Conservation (phyloP, 1,284 basidiomycete species). For the Malassezia yamatoensis region DNA sequence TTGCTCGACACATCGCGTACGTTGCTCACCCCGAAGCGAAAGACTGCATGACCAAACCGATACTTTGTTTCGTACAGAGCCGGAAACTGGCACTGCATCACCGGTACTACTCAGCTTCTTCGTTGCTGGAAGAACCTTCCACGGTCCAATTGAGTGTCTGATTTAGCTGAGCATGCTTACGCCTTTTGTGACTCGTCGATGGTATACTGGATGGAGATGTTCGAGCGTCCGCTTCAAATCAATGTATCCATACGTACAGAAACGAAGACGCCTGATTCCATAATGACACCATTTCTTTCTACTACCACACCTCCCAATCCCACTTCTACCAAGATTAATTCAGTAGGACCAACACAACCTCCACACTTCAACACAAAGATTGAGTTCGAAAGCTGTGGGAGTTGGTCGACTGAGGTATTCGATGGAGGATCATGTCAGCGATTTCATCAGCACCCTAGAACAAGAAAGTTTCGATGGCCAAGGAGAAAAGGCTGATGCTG, state of each 20-base stretch:
- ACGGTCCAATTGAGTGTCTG: slow-evolving; percentile 30
- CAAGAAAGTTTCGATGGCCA: not conserved
- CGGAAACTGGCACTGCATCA: not conserved
- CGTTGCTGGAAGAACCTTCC: slow-evolving; percentile 38
- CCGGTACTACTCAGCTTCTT: slow-evolving; percentile 22
- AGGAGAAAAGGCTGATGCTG: not conserved
- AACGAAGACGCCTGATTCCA: slow-evolving; percentile 35
- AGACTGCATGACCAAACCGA: slow-evolving; percentile 38
- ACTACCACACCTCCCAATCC: not conserved
- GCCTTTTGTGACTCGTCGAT: slow-evolving; percentile 32
- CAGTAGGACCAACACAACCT: not conserved
- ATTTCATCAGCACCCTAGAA: slow-evolving; percentile 8
- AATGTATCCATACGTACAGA: slow-evolving; percentile 5
- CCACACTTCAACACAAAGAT: not conserved
- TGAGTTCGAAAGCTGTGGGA: too few species aligned
- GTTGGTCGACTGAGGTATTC: not conserved
- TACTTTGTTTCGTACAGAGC: slow-evolving; percentile 13
- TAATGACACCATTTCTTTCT: slow-evolving; percentile 27
- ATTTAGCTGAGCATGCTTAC: slow-evolving; percentile 3
- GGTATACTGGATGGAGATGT: slow-evolving; percentile 39
- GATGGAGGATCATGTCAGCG: not conserved
- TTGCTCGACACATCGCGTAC: slow-evolving; percentile 28
- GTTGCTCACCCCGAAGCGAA: slow-evolving; percentile 20
- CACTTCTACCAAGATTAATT: too few species aligned
- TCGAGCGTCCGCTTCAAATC: slow-evolving; percentile 33